Base-by-base conservation (phyloP, 2,329 filamentous ascomycete genomes). In the Zymoseptoria passerinii region DNA sequence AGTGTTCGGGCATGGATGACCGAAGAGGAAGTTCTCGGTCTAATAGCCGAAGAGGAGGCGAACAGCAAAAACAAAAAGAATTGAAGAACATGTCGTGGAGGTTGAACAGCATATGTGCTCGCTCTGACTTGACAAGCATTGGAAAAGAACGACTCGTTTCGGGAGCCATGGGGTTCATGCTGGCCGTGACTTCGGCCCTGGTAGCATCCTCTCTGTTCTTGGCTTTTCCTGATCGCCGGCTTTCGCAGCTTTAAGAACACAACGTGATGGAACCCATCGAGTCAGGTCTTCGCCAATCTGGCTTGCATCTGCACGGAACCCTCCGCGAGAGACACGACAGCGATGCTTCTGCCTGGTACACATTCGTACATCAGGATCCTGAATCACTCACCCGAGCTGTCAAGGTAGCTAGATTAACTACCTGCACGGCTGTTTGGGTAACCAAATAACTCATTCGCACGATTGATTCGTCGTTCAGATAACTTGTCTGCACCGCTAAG, bases 1-100 rank as follows among this genome's bases (percentile, higher is more conserved):
- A 90, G 88, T 63, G 89, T 92, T 10, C 81, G 81, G 64, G 80
- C 80, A 50, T 96, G 90, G 89, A 79, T 94, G 64, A 80, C 85
- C 50, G 84, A 87, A 61, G 81, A 81, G 64, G 92, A 95, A 62
- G 83, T 96, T 44, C 81, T 89, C 70, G 81, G 80, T 4, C 74
- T 96, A 23, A 58, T 68, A 16, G 68, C 66, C 13, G 67, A 70
- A 50, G 67, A 67, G 18, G 67, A 71, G 53, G 61, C 62, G 19
- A 65, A 66, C 49, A 55, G 40, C 13, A 67, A 65, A 49, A 44
- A 13, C 35, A 44, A 44, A 13, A 44, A 10, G 13, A 44, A 44
- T 44, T 44, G 35, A 44, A 44, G 35, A 44, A 44, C 7, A 44
- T 16, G 35, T 44, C 35, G 35, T 44, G 10, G 35, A 44, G n/a